These are phyloP conservation scores for Mucor sp. DNA, from an alignment of 371 early-diverging fungal genomes.

Conservation along the genomic window DNA sequence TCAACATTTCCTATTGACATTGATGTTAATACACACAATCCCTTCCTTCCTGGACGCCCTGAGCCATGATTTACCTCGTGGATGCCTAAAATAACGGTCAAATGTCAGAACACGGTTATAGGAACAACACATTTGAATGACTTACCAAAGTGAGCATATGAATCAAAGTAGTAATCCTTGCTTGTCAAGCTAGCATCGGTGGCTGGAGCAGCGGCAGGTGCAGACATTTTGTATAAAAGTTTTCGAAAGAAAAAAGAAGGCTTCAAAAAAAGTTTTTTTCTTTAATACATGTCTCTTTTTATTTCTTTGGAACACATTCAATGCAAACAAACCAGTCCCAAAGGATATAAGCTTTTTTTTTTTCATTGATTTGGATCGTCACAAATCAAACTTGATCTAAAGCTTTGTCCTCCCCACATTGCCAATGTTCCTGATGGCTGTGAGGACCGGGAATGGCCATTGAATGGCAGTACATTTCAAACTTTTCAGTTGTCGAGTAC, in stretches of 20 bases:
- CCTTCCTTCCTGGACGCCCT: not conserved
- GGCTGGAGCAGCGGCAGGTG: slow-evolving; percentile 8
- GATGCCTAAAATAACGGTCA: slow-evolving; percentile 43
- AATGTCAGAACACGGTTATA: slow-evolving; percentile 23
- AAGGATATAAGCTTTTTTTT: not conserved
- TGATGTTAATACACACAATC: slow-evolving; percentile 10
- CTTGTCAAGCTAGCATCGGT: slow-evolving; percentile 59
- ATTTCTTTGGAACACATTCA: not conserved
- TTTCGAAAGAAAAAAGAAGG: slow-evolving; percentile 1
- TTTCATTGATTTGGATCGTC: too few species aligned
- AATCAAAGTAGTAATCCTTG: slow-evolving; percentile 96
- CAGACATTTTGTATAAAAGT: slow-evolving; percentile 5
- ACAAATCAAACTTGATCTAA: too few species aligned
- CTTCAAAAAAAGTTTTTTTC: not conserved
- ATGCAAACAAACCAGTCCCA: not conserved
- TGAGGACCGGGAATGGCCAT: too few species aligned
- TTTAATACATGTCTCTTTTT: not conserved
- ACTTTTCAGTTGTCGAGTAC: too few species aligned
- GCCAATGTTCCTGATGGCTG: too few species aligned
- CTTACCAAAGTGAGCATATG: slow-evolving; percentile 94
- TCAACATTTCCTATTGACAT: slow-evolving; percentile 82
- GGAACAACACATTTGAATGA: not conserved
- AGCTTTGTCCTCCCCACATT: too few species aligned
- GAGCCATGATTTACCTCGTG: slow-evolving; percentile 43
- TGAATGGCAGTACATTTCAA: too few species aligned